Evolutionary conservation across 2,329 filamentous ascomycete genomes (phyloP).

Genomic region (Arthroderma sp.): DNA sequence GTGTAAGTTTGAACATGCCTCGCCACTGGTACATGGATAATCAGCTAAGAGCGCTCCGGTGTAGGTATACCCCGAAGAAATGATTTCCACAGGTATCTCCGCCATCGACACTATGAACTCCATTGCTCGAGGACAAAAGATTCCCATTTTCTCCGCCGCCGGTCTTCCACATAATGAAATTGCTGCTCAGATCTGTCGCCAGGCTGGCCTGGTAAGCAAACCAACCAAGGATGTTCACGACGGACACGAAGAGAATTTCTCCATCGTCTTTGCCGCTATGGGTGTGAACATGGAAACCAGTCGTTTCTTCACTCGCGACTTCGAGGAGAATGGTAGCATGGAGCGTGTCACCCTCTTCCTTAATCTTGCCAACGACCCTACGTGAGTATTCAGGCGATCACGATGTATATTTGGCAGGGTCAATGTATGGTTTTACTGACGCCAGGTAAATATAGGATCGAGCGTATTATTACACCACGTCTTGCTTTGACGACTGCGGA

Average conservation of each 20-base stretch:
- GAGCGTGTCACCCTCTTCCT: conserved; percentile 95
- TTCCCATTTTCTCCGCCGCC: conserved; percentile 95
- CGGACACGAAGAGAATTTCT: conserved; percentile 97
- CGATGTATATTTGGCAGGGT: no score
- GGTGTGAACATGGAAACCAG: conserved; percentile 99
- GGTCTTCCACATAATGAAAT: conserved; percentile 99
- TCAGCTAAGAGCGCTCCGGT: conserved; percentile 1
- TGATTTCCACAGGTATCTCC: conserved; percentile 99
- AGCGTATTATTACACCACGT: conserved; percentile 98
- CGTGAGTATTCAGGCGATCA: conserved; percentile 44
- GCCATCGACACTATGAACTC: conserved; percentile 98
- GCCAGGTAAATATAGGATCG: conserved; percentile 50
- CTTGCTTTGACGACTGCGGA: conserved; percentile 95
- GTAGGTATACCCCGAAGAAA: conserved; percentile 96
- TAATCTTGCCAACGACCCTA: conserved; percentile 97
- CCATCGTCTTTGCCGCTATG: conserved; percentile 98
- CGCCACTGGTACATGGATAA: background rate
- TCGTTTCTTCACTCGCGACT: conserved; percentile 96
- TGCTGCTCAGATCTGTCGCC: conserved; percentile 94
- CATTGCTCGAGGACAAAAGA: conserved; percentile 97
- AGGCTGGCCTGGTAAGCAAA: conserved; percentile 82
- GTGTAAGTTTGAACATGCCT: conserved; percentile 45
- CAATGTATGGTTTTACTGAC: no score
- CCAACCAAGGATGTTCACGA: conserved; percentile 94
- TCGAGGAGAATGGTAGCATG: conserved; percentile 98